Base-by-base conservation (phyloP, 2,329 filamentous ascomycete genomes). In the Seiridium cupressi region DNA sequence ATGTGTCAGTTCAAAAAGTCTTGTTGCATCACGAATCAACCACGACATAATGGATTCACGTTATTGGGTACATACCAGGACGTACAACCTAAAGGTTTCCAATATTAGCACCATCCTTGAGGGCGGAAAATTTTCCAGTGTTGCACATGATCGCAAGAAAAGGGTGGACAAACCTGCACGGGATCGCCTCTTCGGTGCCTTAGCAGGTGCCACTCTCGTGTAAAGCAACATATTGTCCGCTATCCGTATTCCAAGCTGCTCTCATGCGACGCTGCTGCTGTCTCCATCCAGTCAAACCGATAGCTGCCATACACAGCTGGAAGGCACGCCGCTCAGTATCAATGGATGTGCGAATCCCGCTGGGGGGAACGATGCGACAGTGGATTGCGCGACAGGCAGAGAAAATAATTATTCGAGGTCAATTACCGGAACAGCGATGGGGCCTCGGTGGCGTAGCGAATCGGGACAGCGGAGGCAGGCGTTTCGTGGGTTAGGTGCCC, bases 121-220 rank as follows among this genome's bases (percentile, higher is more conserved):
- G 18, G 18, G 18, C 18, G 18, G 18, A 26, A 26, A 26, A 26
- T 26, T 26, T 26, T 26, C 18, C 18, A 26, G 18, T 26, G 18
- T 26, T 26, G 18, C n/a, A 35, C 13, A 3, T 36, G n/a, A 18
- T 38, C 18, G 34, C 34, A 40, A 40, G n/a, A 13, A 31, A 35
- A n/a, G 31, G 34, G 11, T 51, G 34, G 34, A 79, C 81, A 75
- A 73, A 86, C 83, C 83, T 70, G 82, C 80, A 74, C 84, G 78
- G n/a, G 84, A 87, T 59, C 84, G 79, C 68, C 76, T 80, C 73
- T 86, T 87, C 38, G 84, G 84, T 49, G 78, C 74, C 72, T 85
- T 87, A n/a, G 84, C 82, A 51, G 79, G 72, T 60, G 84, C 84
- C 55, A 81, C 72, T 70, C 77, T 80, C n/a, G 83, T 84, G 68